phyloP scores from a whole-genome alignment of 2,329 filamentous ascomycete species.

The Exophiala sp. region DNA sequence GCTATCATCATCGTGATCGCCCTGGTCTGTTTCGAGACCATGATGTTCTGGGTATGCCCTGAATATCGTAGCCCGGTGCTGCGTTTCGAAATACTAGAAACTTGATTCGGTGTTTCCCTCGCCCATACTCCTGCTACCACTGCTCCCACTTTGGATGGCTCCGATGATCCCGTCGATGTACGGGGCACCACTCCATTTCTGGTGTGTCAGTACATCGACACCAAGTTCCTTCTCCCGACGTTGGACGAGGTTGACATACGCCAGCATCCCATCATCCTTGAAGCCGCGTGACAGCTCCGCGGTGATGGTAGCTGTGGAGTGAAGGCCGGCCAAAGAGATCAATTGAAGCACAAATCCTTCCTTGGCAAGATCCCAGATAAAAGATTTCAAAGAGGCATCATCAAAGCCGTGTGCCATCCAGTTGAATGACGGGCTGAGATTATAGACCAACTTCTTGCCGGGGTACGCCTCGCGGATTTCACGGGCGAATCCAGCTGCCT shows the following conservation, averaged over 20 bases:
- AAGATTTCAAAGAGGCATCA: slow-evolving; percentile 73
- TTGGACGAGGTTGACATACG: slow-evolving; percentile 93
- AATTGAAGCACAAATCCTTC: slow-evolving; percentile 68
- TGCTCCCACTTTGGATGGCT: slow-evolving; percentile 85
- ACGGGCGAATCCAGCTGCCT: slow-evolving; percentile 67
- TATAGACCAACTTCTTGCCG: slow-evolving; percentile 89
- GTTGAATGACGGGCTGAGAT: slow-evolving; percentile 94
- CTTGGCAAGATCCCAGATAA: slow-evolving; percentile 92
- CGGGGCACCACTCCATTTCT: slow-evolving; percentile 66
- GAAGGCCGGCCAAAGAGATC: slow-evolving; percentile 59
- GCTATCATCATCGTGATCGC: no score
- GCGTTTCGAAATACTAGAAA: slow-evolving; percentile 14
- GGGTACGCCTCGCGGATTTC: slow-evolving; percentile 66
- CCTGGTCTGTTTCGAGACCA: no score
- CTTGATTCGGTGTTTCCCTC: slow-evolving; percentile 76
- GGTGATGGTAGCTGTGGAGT: slow-evolving; percentile 58
- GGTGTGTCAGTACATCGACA: slow-evolving; percentile 89
- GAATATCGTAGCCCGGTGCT: neutral
- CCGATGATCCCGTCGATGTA: slow-evolving; percentile 88
- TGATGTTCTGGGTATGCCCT: no score
- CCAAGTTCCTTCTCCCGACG: slow-evolving; percentile 81
- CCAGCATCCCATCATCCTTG: slow-evolving; percentile 89
- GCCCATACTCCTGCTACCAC: slow-evolving; percentile 86
- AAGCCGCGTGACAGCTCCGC: slow-evolving; percentile 74
- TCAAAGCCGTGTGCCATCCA: slow-evolving; percentile 95